A percentile compares a stretch with the other conserved stretches of the same genome.
Evolutionary conservation across 148 eudicot genomes (phyloP).

Genomic region (Diospyros kaki): DNA sequence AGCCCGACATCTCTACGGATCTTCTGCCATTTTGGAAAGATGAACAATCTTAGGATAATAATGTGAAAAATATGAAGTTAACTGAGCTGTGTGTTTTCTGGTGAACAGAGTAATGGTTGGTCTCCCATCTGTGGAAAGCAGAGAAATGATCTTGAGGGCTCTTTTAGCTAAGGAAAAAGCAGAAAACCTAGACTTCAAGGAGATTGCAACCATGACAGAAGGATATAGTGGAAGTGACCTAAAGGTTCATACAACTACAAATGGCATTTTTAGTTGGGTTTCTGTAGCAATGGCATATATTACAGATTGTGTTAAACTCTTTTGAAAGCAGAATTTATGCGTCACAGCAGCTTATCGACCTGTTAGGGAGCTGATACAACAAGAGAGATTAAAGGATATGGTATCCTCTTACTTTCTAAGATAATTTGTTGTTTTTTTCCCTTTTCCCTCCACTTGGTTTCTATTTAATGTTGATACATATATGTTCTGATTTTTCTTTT

Average conservation of each 20-base stretch:
- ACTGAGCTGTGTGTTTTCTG: conserved; percentile 13
- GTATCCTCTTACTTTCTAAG: conserved; percentile 26
- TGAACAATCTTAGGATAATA: neutral
- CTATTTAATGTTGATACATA: neutral
- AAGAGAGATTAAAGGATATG: conserved; percentile 71
- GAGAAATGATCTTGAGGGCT: conserved; percentile 80
- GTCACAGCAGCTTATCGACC: conserved; percentile 92
- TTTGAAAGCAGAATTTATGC: conserved; percentile 64
- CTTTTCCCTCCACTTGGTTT: neutral
- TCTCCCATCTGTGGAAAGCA: conserved; percentile 70
- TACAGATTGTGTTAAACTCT: neutral
- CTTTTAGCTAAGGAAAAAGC: conserved; percentile 72
- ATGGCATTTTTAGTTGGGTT: neutral
- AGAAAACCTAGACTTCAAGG: conserved; percentile 67
- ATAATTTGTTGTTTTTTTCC: conserved; percentile 1
- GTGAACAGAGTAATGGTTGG: conserved; percentile 79
- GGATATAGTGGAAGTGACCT: conserved; percentile 97
- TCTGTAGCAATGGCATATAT: conserved; percentile 4
- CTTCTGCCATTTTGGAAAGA: neutral
- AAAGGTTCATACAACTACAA: conserved; percentile 27
- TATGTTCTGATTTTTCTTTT: neutral
- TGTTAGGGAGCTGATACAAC: conserved; percentile 83
- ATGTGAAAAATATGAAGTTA: neutral
- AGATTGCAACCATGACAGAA: conserved; percentile 87
- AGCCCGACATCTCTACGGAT: no score